Conservation (phyloP, 2,329 filamentous ascomycete species). For the Dactylellina leptospora region DNA sequence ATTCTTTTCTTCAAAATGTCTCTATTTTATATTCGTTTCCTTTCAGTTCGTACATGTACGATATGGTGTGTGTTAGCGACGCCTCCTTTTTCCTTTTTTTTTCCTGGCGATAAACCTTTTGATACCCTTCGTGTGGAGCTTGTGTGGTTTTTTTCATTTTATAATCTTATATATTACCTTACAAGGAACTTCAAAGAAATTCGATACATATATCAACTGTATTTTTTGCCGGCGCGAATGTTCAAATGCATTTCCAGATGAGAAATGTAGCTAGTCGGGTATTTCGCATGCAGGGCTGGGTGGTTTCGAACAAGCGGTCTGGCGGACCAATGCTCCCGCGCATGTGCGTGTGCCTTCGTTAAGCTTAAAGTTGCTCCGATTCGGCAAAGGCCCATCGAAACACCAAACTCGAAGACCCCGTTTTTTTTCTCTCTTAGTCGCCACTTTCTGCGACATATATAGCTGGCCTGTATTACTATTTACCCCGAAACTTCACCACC, state of each 20-base stretch:
- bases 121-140: slow-evolving; percentile 17
- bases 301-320: slow-evolving; percentile 13
- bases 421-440: too few species aligned
- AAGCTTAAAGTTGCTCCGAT: slow-evolving; percentile 17
- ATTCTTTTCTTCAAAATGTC: slow-evolving; percentile 17
- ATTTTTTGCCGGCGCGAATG: too few species aligned
- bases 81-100: background rate
- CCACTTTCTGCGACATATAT: slow-evolving; percentile 20
- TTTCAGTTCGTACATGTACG: slow-evolving; percentile 29
- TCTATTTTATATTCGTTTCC: slow-evolving; percentile 27
- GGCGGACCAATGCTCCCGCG: slow-evolving; percentile 46
- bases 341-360: slow-evolving; percentile 18
- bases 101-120: slow-evolving; percentile 8
- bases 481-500: too few species aligned
- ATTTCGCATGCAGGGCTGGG: background rate
- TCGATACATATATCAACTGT: too few species aligned
- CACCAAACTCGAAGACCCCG: background rate
- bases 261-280: too few species aligned
- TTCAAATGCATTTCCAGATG: too few species aligned
- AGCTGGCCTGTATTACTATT: slow-evolving; percentile 36
- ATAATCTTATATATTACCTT: background rate
- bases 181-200: too few species aligned
- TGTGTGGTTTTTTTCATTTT: slow-evolving; percentile 1
- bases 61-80: slow-evolving; percentile 22
- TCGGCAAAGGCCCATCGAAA: slow-evolving; percentile 20